Conservation (phyloP, 139 green algal genomes). For the Ettlia oleoabundans region DNA sequence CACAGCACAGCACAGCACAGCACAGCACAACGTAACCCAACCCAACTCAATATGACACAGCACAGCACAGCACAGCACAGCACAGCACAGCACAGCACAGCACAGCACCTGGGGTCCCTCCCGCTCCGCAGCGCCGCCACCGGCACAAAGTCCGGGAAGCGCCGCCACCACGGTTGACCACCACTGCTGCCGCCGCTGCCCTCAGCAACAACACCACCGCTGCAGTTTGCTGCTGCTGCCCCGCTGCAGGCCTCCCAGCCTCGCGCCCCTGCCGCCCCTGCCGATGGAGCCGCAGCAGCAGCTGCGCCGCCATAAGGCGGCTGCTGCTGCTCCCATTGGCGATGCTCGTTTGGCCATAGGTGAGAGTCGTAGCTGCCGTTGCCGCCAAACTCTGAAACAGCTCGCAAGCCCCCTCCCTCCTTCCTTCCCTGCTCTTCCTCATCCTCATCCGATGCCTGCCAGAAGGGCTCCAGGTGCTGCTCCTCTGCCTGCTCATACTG, state of each 20-base stretch:
- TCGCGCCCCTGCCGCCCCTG: too few relatives aligned
- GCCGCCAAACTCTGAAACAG: neutral
- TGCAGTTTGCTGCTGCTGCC: neutral
- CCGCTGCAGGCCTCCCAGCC: too few relatives aligned
- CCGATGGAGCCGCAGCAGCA: too few relatives aligned
- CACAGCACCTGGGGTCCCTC: conserved; percentile 11
- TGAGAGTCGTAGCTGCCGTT: too few relatives aligned
- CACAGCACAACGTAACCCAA: neutral
- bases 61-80: neutral
- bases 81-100: neutral
- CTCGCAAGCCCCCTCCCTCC: neutral
- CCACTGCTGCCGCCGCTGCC: neutral
- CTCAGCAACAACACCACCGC: neutral
- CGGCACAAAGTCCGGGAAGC: conserved; percentile 23
- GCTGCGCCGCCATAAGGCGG: too few relatives aligned
- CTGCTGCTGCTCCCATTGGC: neutral
- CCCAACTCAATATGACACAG: too few relatives aligned
- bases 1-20: neutral
- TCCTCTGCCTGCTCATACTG: neutral
- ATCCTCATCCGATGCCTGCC: conserved; percentile 8
- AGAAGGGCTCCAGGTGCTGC: neutral
- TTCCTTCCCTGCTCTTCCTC: neutral
- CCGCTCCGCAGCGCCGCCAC: conserved; percentile 14
- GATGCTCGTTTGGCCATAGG: too few relatives aligned
- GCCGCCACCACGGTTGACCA: neutral